Evolutionary conservation across 2,329 filamentous ascomycete genomes (phyloP), one percentile per base, ranked within the genome.

Genomic region (Xylariaceae sp.): DNA sequence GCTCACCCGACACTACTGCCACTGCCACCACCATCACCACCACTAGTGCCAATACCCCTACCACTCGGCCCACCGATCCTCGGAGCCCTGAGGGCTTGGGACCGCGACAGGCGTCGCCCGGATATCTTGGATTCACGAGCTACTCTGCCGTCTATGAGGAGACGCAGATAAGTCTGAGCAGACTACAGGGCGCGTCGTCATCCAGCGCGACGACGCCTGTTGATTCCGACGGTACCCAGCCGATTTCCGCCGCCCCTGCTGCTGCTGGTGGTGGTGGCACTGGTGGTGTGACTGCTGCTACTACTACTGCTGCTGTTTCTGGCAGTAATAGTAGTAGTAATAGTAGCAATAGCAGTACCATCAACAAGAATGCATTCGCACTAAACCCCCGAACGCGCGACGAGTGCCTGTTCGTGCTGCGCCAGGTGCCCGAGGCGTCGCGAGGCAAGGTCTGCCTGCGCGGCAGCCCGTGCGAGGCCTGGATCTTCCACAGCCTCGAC

Each of bases 81-180:
- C 51, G 7, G 47, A 53, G 32, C 18, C 28, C 43, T 7, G 44
- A 50, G 23, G 40, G 27, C 26, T 41, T 43, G 21, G 34, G 31
- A 14, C 40, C 46, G 19, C 43, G 36, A 31, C 43, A 51, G 17
- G 36, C 37, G 21, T 33, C 33, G 11, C 34, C 47, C 2, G 68
- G 67, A 1, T 69, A 69, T 52, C 56, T 70, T n/a, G 67, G 67
- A 37, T 67, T 63, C 47, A 69, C 65, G 2, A 69, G 65, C 39
- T 66, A 65, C 44, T 63, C 56, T 33, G 56, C 60, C 11, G 63
- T 69, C 15, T 65, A 64, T 33, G 62, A 66, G 15, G 67, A 69
- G 40, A 66, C 66, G 1, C 57, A 62, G 7, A 62, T 60, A 28
- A 67, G 59, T 13, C 49, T 68, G 2, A 62, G 57, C 4, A 62